Conservation (phyloP, 257 asterid genomes). For the Scutellaria minor region DNA sequence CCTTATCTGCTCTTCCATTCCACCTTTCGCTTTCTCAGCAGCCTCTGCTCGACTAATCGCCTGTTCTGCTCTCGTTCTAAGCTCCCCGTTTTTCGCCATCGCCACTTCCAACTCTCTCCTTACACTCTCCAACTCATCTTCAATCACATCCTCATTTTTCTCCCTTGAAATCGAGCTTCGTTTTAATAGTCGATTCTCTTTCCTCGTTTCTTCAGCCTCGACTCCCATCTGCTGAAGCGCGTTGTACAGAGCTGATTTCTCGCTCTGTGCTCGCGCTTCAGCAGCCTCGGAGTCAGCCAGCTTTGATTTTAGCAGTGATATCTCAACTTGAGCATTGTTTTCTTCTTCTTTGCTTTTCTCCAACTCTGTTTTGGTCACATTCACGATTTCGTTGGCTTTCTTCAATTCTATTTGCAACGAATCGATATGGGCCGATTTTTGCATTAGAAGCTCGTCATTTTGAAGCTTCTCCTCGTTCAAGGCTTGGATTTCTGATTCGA, state of each 20-base stretch:
- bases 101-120: conserved; percentile 58
- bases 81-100: conserved; percentile 48
- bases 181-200: conserved; percentile 42
- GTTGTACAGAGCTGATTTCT: conserved; percentile 46
- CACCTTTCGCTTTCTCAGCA: conserved; percentile 61
- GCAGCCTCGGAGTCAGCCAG: conserved; percentile 56
- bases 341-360: conserved; percentile 47
- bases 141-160: not conserved
- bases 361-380: conserved; percentile 37
- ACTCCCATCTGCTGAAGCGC: conserved; percentile 60
- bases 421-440: conserved; percentile 41
- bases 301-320: conserved; percentile 51
- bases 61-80: conserved; percentile 73
- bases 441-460: conserved; percentile 42
- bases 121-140: conserved; percentile 32
- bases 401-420: conserved; percentile 44
- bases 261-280: conserved; percentile 51
- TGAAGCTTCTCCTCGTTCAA: conserved; percentile 41
- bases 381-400: conserved; percentile 42
- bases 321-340: conserved; percentile 51
- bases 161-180: conserved; percentile 27
- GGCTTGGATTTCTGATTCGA: conserved; percentile 45
- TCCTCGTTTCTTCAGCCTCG: conserved; percentile 56
- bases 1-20: conserved; percentile 59
- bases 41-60: conserved; percentile 84